Evolutionary conservation across 352 stramenopile species (phyloP), one percentile per base, ranked within the genome.

Genomic region (Paralagenidium karlingii): DNA sequence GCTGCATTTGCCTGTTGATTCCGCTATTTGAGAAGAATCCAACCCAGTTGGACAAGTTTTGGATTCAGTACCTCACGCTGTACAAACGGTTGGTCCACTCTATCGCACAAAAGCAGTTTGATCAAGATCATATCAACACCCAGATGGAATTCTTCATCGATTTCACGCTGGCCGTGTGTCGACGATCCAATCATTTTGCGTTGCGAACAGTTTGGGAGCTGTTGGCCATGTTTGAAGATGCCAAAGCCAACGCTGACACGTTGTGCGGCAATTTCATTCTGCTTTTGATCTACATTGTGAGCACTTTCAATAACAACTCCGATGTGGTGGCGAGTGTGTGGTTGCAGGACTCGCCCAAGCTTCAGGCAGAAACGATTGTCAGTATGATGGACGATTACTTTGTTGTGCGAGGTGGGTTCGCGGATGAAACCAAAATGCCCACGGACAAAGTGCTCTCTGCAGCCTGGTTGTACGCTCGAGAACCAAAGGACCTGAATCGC

Each of bases 191-290:
- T 5, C 16, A 38, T 3, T 60, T 66, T 13, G 49, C 56, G 22
- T 39, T 66, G 31, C 48, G 52, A n/a, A 66, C 56, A 0, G 39
- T 57, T n/a, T 66, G 56, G 56, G 56, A 62, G 34, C 60, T 47
- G 28, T 34, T 62, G 22, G 56, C 56, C 12, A 30, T 61, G 13
- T 52, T 40, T 24, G 52, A 62, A 19, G 56, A 66, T 22, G 52
- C 52, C n/a, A 43, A 47, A 1, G 19, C 32, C 10, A 18, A 40
- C 10, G 42, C 28, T 25, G 40, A 53, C 25, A 16, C 30, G 7
- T 34, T 62, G 16, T 57, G 43, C 4, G 34, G 34, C 24, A 62
- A 53, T 33, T 62, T 62, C 45, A 30, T 62, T 3, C 16, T 56
- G 49, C 44, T 66, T 32, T 31, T 66, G 11, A 51, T 60, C 34